Conservation (phyloP, 148 eudicot species). For the Mesembryanthemum crystallinum region DNA sequence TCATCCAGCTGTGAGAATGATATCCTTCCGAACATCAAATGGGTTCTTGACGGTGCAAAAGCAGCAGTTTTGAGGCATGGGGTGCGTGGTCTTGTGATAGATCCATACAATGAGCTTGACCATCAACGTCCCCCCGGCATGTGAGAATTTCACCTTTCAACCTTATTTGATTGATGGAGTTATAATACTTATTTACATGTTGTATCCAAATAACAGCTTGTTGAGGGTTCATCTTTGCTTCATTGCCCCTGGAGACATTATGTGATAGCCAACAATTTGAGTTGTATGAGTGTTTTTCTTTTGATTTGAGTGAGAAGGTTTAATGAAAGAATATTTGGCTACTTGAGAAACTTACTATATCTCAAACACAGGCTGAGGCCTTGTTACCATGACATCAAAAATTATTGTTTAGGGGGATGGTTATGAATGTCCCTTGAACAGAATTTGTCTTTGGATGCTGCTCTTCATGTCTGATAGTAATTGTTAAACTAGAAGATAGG, state of each 20-base stretch:
- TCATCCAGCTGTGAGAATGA: conserved; percentile 83
- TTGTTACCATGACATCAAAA: too few species aligned
- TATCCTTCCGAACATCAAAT: conserved; percentile 73
- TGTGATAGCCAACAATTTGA: not conserved
- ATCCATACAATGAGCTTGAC: conserved; percentile 98
- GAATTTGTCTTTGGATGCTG: too few species aligned
- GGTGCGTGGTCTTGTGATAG: conserved; percentile 89
- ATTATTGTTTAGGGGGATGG: too few species aligned
- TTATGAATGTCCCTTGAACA: too few species aligned
- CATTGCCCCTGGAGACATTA: not conserved
- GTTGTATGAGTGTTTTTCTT: not conserved
- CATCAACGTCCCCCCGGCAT: conserved; percentile 73
- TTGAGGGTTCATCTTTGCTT: not conserved
- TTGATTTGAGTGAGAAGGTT: not conserved
- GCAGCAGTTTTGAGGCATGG: conserved; percentile 95
- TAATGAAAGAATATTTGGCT: not conserved
- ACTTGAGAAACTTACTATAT: not conserved
- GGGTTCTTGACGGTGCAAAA: conserved; percentile 90
- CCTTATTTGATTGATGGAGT: not conserved
- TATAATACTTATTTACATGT: not conserved
- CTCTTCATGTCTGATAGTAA: too few species aligned
- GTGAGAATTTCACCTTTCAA: conserved; percentile 38
- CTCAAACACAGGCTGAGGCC: too few species aligned
- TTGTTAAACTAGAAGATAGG: too few species aligned
- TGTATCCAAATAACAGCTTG: not conserved